A percentile compares a stretch with the other conserved stretches of the same genome.
phyloP scores from a whole-genome alignment of 192 early-diverging fungal species.

The Geranomyces michiganensis region DNA sequence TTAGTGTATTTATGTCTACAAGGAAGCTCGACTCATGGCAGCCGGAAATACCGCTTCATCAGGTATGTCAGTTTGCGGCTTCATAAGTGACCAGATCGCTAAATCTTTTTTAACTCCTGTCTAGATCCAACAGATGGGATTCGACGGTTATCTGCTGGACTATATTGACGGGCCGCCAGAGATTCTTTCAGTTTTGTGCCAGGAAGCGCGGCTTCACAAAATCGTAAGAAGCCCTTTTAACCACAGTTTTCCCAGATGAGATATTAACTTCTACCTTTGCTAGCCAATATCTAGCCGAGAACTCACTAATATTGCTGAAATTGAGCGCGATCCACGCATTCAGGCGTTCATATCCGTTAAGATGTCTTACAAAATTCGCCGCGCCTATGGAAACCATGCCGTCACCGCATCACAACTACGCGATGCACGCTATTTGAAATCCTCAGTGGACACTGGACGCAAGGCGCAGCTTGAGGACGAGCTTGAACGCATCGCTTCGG shows the following conservation, averaged over 20 bases:
- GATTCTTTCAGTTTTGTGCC: conserved; percentile 68
- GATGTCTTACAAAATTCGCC: conserved; percentile 25
- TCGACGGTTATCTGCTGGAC: conserved; percentile 78
- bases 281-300: conserved; percentile 18
- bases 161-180: conserved; percentile 71
- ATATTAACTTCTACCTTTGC: not conserved
- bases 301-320: conserved; percentile 1
- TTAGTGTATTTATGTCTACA: conserved; percentile 33
- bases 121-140: conserved; percentile 63
- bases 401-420: conserved; percentile 18
- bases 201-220: conserved; percentile 60
- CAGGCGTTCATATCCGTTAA: conserved; percentile 30
- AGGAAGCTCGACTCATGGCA: conserved; percentile 10
- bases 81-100: no score
- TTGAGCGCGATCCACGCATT: conserved; percentile 12
- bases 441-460: conserved; percentile 49
- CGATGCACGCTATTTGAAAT: not conserved
- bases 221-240: no score
- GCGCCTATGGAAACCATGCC: conserved; percentile 40
- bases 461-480: conserved; percentile 30
- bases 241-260: no score
- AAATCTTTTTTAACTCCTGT: no score
- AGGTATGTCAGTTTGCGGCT: conserved; percentile 7
- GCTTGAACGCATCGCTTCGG: conserved; percentile 39
- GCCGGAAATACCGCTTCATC: conserved; percentile 1